Conservation (phyloP, 1,284 basidiomycete genomes). For the Sphagnurus paluster region DNA sequence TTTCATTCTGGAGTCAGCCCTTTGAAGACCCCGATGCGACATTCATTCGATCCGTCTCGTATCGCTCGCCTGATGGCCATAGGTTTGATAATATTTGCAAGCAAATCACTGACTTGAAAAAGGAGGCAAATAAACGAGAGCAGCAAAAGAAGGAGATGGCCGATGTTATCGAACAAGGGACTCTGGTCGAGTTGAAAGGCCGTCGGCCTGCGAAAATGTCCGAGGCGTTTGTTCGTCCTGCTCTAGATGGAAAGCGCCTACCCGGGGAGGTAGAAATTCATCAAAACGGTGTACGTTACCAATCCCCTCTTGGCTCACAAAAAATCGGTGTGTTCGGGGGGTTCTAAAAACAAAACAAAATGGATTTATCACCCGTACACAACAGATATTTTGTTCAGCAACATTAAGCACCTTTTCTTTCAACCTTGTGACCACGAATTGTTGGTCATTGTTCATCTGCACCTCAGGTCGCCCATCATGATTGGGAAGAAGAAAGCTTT, state of each 20-base stretch:
- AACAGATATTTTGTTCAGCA: slow-evolving; percentile 91
- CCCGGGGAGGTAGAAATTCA: slow-evolving; percentile 98
- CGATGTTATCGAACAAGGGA: slow-evolving; percentile 95
- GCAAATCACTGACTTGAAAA: slow-evolving; percentile 95
- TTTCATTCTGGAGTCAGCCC: slow-evolving; percentile 53
- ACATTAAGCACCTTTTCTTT: slow-evolving; percentile 99
- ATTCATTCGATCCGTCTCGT: slow-evolving; percentile 94
- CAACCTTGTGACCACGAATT: slow-evolving; percentile 98
- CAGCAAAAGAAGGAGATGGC: slow-evolving; percentile 98
- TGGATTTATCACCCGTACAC: slow-evolving; percentile 7
- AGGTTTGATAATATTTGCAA: slow-evolving; percentile 90
- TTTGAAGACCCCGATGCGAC: slow-evolving; percentile 98
- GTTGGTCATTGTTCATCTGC: slow-evolving; percentile 92
- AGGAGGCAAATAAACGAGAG: slow-evolving; percentile 95
- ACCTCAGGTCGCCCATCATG: slow-evolving; percentile 96
- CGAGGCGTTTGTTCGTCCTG: slow-evolving; percentile 93
- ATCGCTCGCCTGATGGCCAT: slow-evolving; percentile 86
- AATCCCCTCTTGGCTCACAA: slow-evolving; percentile 85
- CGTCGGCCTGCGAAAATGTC: slow-evolving; percentile 82
- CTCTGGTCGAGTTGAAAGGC: slow-evolving; percentile 84
- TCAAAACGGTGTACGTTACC: slow-evolving; percentile 94
- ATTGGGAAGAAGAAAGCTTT: slow-evolving; percentile 98
- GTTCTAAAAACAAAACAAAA: neutral
- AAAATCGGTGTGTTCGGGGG: slow-evolving; percentile 71
- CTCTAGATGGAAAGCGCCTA: slow-evolving; percentile 88